Percentiles rank a stretch among this genome's conserved stretches.
Conservation (phyloP, 495 filamentous ascomycete genomes). For the Penicillium atrosanguineum region DNA sequence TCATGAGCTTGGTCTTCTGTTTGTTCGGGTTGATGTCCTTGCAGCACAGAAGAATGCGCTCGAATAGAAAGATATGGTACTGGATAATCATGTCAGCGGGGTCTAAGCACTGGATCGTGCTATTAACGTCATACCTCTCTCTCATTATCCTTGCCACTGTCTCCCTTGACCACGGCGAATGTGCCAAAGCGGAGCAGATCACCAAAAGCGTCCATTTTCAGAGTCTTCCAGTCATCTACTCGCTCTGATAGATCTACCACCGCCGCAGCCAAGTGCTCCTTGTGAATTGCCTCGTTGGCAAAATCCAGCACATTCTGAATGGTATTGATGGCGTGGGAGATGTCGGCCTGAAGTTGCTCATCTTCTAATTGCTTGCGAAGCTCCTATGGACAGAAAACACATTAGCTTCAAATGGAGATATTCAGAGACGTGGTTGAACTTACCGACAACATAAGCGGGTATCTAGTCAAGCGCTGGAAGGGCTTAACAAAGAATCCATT, state of each 20-base stretch:
- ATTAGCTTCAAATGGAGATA: neutral
- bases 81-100: slow-evolving; percentile 43
- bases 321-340: slow-evolving; percentile 68
- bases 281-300: slow-evolving; percentile 87
- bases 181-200: slow-evolving; percentile 86
- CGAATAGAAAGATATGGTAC: slow-evolving; percentile 98
- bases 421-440: slow-evolving; percentile 13
- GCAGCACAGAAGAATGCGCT: slow-evolving; percentile 93
- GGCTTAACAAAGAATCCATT: slow-evolving; percentile 93
- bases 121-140: slow-evolving; percentile 63
- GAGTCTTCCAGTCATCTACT: slow-evolving; percentile 98
- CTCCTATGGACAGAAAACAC: slow-evolving; percentile 54
- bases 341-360: slow-evolving; percentile 63
- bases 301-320: slow-evolving; percentile 73
- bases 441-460: slow-evolving; percentile 86
- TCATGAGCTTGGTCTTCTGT: slow-evolving; percentile 67
- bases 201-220: slow-evolving; percentile 86
- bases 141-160: slow-evolving; percentile 70
- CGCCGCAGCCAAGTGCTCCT: slow-evolving; percentile 75
- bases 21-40: slow-evolving; percentile 91
- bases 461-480: slow-evolving; percentile 92
- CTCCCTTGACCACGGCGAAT: slow-evolving; percentile 89
- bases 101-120: neutral
- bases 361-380: slow-evolving; percentile 78
- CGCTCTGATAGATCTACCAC: slow-evolving; percentile 73